Conservation (phyloP, 2,329 filamentous ascomycete genomes). For the Paecilomyces niveus region DNA sequence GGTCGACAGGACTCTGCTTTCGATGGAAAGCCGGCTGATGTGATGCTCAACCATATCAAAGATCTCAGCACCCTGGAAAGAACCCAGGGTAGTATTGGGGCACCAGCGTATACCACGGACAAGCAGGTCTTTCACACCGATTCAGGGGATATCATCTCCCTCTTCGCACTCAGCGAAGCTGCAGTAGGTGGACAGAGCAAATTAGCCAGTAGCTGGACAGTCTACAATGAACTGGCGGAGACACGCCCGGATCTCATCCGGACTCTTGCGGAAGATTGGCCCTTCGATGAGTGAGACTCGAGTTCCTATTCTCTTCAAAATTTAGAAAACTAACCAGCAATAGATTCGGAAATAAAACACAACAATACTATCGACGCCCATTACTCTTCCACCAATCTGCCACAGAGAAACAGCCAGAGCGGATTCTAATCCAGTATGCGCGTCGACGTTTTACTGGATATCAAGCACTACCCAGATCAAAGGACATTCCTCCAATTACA, state of each 20-base stretch:
- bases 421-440: conserved; percentile 55
- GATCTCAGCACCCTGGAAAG: conserved; percentile 40
- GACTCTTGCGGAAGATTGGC: conserved; percentile 44
- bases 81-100: conserved; percentile 29
- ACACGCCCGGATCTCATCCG: conserved; percentile 48
- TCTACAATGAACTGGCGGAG: conserved; percentile 50
- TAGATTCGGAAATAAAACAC: conserved; percentile 46
- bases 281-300: conserved; percentile 36
- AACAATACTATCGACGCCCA: conserved; percentile 39
- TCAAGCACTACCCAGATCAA: conserved; percentile 33
- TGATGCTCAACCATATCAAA: conserved; percentile 56
- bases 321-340: background rate
- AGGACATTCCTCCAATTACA: conserved; percentile 41
- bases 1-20: conserved; percentile 37
- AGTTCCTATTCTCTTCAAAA: background rate
- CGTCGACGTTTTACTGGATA: conserved; percentile 52
- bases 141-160: conserved; percentile 46
- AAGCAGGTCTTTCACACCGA: conserved; percentile 51
- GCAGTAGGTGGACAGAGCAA: conserved; percentile 47
- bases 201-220: conserved; percentile 45
- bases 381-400: conserved; percentile 47
- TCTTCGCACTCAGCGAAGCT: conserved; percentile 42
- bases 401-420: conserved; percentile 40
- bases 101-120: conserved; percentile 37
- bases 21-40: conserved; percentile 27